Percentiles rank a stretch among this genome's conserved stretches.
phyloP scores from a whole-genome alignment of 108 stramenopile species.

The Cyclotella cryptica region DNA sequence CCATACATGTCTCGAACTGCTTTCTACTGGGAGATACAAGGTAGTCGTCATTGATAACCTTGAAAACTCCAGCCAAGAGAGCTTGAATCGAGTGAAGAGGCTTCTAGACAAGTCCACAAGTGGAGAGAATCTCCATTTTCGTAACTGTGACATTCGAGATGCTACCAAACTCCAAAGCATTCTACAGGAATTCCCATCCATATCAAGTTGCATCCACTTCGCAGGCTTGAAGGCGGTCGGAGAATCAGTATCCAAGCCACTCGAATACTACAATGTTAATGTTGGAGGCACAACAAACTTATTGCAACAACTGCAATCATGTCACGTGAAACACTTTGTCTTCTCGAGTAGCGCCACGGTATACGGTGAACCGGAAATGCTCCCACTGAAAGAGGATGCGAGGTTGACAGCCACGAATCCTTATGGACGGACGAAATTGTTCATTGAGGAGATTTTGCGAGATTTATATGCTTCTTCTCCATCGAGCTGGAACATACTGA shows the following conservation, averaged over 20 bases:
- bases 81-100: slow-evolving; percentile 84
- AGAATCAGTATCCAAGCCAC: slow-evolving; percentile 86
- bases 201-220: slow-evolving; percentile 96
- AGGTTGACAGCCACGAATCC: slow-evolving; percentile 91
- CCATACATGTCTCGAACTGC: slow-evolving; percentile 96
- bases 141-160: slow-evolving; percentile 83
- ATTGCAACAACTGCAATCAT: slow-evolving; percentile 55
- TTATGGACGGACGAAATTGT: slow-evolving; percentile 97
- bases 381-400: slow-evolving; percentile 89
- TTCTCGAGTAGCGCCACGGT: slow-evolving; percentile 99
- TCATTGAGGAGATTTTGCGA: slow-evolving; percentile 98
- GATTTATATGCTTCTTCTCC: slow-evolving; percentile 80
- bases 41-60: slow-evolving; percentile 96
- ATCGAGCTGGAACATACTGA: slow-evolving; percentile 73
- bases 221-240: slow-evolving; percentile 99
- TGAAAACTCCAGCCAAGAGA: slow-evolving; percentile 91
- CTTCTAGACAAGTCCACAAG: slow-evolving; percentile 57
- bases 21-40: slow-evolving; percentile 76
- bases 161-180: slow-evolving; percentile 49
- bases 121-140: slow-evolving; percentile 64
- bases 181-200: slow-evolving; percentile 82
- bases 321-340: slow-evolving; percentile 79
- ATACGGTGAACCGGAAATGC: slow-evolving; percentile 94
- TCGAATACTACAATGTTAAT: slow-evolving; percentile 98
- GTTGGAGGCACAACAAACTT: slow-evolving; percentile 93